Conservation (phyloP, 2,329 filamentous ascomycete genomes). For the Plectosphaerella cucumerina region DNA sequence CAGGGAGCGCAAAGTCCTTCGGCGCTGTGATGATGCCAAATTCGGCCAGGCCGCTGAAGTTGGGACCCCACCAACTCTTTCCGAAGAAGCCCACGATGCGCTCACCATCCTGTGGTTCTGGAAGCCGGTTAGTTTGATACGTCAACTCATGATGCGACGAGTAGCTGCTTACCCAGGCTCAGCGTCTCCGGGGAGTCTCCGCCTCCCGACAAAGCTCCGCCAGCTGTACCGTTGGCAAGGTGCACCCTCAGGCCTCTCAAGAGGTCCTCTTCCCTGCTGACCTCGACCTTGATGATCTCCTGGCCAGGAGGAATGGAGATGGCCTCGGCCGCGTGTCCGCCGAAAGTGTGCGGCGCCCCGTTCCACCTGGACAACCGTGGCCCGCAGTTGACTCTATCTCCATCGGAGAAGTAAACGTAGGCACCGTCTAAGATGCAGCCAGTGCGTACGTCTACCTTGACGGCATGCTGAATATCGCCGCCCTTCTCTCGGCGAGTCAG, state of each 20-base stretch:
- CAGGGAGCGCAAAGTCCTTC: slow-evolving; percentile 31
- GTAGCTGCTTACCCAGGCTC: slow-evolving; percentile 9
- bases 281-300: slow-evolving; percentile 25
- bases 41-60: slow-evolving; percentile 23
- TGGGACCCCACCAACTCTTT: slow-evolving; percentile 18
- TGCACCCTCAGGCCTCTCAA: slow-evolving; percentile 18
- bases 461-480: slow-evolving; percentile 30
- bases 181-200: slow-evolving; percentile 8
- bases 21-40: slow-evolving; percentile 45
- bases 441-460: slow-evolving; percentile 38
- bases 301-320: slow-evolving; percentile 17
- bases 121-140: slow-evolving; percentile 7
- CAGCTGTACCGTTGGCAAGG: slow-evolving; percentile 14
- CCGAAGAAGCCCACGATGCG: slow-evolving; percentile 43
- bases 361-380: slow-evolving; percentile 15
- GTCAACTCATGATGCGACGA: background rate
- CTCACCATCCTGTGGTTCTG: slow-evolving; percentile 27
- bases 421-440: slow-evolving; percentile 40
- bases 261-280: slow-evolving; percentile 8
- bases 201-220: slow-evolving; percentile 12
- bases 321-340: slow-evolving; percentile 23
- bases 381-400: slow-evolving; percentile 36
- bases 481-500: slow-evolving; percentile 21
- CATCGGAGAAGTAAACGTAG: slow-evolving; percentile 39
- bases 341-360: slow-evolving; percentile 17